Evolutionary conservation across 345 rosid genomes (phyloP).

Genomic region (Populus tremula): DNA sequence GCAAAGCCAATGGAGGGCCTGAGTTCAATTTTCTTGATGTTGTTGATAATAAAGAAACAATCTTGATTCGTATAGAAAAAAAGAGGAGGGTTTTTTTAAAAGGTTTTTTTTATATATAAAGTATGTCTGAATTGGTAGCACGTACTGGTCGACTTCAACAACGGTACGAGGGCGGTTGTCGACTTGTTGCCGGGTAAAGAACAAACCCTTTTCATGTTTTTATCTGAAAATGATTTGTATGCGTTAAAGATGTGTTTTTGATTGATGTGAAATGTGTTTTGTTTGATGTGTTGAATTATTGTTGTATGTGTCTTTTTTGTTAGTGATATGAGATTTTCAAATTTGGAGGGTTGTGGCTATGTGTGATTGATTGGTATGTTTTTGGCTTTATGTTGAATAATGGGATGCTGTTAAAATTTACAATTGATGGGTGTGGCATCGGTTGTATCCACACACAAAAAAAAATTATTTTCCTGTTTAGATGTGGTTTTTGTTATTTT

Average conservation of each 20-base stretch:
- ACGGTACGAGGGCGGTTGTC: slow-evolving; percentile 81
- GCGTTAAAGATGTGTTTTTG: not conserved
- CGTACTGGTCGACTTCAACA: slow-evolving; percentile 99
- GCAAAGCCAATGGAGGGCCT: not conserved
- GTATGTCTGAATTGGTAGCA: slow-evolving; percentile 90
- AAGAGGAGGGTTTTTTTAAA: not conserved
- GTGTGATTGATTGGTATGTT: not conserved
- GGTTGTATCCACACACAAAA: not conserved
- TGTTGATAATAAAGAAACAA: not conserved
- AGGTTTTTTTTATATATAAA: not conserved
- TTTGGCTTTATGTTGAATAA: not conserved
- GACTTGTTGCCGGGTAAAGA: slow-evolving; percentile 90
- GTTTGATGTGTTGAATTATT: not conserved
- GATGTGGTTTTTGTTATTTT: not conserved
- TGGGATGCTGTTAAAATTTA: not conserved
- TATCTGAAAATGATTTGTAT: not conserved
- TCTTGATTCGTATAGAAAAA: not conserved
- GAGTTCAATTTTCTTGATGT: slow-evolving; percentile 15
- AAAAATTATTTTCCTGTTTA: not conserved
- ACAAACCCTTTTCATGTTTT: slow-evolving; percentile 1
- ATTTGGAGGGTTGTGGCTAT: not conserved
- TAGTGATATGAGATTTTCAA: not conserved
- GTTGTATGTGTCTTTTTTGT: not conserved
- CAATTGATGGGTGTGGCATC: not conserved
- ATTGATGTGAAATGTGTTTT: not conserved